Conservation (phyloP, 768 basidiomycete species). For the Pholiota microspora region DNA sequence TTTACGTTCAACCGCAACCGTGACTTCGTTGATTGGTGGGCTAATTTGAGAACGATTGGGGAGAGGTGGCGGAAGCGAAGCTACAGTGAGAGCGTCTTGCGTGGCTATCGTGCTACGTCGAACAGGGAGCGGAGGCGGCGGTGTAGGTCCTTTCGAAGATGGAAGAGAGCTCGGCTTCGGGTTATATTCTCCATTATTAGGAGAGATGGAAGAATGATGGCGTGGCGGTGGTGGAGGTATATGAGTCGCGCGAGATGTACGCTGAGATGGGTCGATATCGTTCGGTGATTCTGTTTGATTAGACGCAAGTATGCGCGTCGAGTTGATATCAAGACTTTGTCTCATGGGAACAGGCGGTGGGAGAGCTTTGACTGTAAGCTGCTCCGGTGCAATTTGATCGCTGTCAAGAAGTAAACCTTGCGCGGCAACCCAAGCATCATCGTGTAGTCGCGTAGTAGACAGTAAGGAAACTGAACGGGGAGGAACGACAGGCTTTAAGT, state of each 20-base stretch:
- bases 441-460: constrained; percentile 5
- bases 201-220: constrained; percentile 22
- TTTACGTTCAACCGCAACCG: constrained; percentile 30
- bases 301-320: constrained; percentile 15
- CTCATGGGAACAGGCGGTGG: constrained; percentile 24
- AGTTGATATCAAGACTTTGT: constrained; percentile 1
- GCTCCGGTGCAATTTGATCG: constrained; percentile 9
- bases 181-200: constrained; percentile 12
- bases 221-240: constrained; percentile 21
- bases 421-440: neutral
- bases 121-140: constrained; percentile 46
- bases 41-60: constrained; percentile 23
- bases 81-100: constrained; percentile 15
- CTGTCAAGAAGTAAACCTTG: constrained; percentile 19
- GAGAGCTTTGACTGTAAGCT: constrained; percentile 1
- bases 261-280: constrained; percentile 14
- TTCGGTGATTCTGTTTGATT: constrained; percentile 36
- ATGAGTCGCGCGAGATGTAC: constrained; percentile 13
- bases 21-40: constrained; percentile 13
- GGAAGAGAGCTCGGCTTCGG: constrained; percentile 12
- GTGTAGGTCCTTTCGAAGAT: constrained; percentile 17
- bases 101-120: constrained; percentile 32
- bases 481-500: constrained; percentile 23
- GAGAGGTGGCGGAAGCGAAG: constrained; percentile 22
- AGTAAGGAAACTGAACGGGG: constrained; percentile 11